Conservation (phyloP, 164 flowering plant species). For the Magnolia sinica region DNA sequence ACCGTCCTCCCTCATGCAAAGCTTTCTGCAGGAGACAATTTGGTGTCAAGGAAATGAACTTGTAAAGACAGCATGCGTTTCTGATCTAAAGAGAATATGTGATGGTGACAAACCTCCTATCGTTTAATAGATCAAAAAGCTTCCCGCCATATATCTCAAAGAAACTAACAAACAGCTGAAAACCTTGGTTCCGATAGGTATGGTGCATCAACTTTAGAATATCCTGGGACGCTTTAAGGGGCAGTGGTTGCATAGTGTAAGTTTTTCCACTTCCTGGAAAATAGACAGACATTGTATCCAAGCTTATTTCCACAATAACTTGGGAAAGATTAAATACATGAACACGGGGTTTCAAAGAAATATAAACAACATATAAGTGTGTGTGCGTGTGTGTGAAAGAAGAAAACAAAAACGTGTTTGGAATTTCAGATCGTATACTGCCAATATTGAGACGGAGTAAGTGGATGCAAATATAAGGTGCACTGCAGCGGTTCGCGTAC, state of each 20-base stretch:
- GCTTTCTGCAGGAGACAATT: slow-evolving; percentile 45
- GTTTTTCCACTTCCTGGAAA: slow-evolving; percentile 92
- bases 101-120: slow-evolving; percentile 59
- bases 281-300: background rate
- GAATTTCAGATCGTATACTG: too few species aligned
- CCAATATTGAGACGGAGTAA: too few species aligned
- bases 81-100: background rate
- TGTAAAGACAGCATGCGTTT: background rate
- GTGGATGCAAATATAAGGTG: too few species aligned
- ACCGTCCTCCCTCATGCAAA: slow-evolving; percentile 98
- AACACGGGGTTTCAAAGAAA: background rate
- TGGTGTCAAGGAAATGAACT: slow-evolving; percentile 4
- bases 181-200: slow-evolving; percentile 76
- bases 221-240: slow-evolving; percentile 82
- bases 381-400: background rate
- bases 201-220: slow-evolving; percentile 70
- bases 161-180: slow-evolving; percentile 79
- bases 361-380: background rate
- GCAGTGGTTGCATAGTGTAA: slow-evolving; percentile 90
- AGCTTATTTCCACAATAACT: slow-evolving; percentile 3
- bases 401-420: too few species aligned
- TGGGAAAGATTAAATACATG: background rate
- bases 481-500: too few species aligned
- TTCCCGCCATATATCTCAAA: slow-evolving; percentile 98
- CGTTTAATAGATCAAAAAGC: slow-evolving; percentile 84